These are phyloP conservation scores for Dryas integrifolia DNA, from an alignment of 331 rosid genomes.

Conservation along the genomic window DNA sequence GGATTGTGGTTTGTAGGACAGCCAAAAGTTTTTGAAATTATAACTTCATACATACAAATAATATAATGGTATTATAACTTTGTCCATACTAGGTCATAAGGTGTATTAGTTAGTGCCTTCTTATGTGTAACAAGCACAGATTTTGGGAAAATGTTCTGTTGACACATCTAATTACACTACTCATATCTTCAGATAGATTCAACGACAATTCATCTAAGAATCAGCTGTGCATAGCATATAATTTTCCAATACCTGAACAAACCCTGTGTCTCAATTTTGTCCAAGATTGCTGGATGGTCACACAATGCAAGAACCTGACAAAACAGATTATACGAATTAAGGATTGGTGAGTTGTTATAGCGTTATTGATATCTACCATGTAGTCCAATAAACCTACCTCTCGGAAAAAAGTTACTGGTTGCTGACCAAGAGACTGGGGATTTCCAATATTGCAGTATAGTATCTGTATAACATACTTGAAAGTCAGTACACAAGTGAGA, in stretches of 20 bases:
- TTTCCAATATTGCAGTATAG: conserved; percentile 97
- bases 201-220: neutral
- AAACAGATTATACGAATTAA: conserved; percentile 21
- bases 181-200: neutral
- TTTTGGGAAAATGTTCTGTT: neutral
- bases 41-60: neutral
- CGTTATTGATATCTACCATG: conserved; percentile 13
- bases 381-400: conserved; percentile 60
- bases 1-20: neutral
- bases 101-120: no score
- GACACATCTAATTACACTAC: neutral
- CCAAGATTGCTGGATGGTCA: conserved; percentile 84
- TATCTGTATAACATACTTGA: conserved; percentile 49
- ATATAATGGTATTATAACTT: neutral
- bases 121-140: neutral
- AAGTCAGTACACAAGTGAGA: conserved; percentile 9
- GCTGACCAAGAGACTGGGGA: conserved; percentile 98
- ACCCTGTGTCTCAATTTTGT: conserved; percentile 81
- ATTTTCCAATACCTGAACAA: conserved; percentile 68
- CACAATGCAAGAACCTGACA: conserved; percentile 80
- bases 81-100: neutral
- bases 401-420: conserved; percentile 82
- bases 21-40: neutral
- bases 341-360: conserved; percentile 11
- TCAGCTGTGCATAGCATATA: conserved; percentile 16